Evolutionary conservation across 768 basidiomycete genomes (phyloP), one percentile per base, ranked within the genome.

Genomic region (Termitomyces bulborhizus): DNA sequence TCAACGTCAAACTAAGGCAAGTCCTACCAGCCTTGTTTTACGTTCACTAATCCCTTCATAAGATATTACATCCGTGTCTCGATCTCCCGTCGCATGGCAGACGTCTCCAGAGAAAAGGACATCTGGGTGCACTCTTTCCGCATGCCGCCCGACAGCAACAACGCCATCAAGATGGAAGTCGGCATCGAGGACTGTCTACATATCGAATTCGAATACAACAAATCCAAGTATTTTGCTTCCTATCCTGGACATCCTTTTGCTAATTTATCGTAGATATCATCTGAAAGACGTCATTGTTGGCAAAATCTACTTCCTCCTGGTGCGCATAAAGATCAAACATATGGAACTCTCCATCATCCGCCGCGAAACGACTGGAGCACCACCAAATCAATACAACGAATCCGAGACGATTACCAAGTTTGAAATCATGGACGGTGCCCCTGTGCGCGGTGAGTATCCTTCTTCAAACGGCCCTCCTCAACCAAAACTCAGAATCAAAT

Each of bases 121-220:
- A 67, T 98, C 18, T 98, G 96, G 96, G 96, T 98, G 3, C 96
- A 99, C 69, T 96, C 91, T 3, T 99, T 89, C 76, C 88, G 95
- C 37, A 98, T 98, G 92, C 97, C 96, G 9, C 94, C 96, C 54
- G 97, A 98, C 70, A 90, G 84, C 65, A 98, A 97, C 70, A 98
- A 96, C 68, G 88, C 92, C 41, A 98, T 98, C 74, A 98, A 96
- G 79, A 98, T 99, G 97, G 97, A 98, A 73, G 97, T 98, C 37
- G 97, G 97, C 7, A 99, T 99, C 57, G 97, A 98, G 69, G 97
- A 98, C 66, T 98, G 97, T 69, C 71, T 98, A 63, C 96, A 98
- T 69, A 99, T 98, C 63, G 97, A 98, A 68, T 98, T 98, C 61
- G 97, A 98, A 74, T 98, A 99, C 74, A 98, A 99, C 79, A 98